phyloP scores from a whole-genome alignment of 305 asterid genomes.

The Solanum hybrid region DNA sequence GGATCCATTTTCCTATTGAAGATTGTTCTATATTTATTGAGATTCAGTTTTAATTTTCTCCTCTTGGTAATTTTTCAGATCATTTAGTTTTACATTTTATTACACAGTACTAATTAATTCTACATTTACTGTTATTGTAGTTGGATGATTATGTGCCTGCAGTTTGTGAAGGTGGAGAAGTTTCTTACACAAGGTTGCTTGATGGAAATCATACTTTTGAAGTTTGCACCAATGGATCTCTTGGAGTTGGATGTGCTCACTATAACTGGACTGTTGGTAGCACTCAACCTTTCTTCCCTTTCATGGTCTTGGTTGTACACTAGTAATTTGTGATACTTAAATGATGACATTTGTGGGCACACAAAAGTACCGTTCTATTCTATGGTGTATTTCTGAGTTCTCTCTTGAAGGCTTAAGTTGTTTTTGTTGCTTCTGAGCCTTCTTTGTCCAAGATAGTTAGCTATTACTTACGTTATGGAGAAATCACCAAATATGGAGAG shows the following conservation, averaged over 20 bases:
- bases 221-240: constrained; percentile 54
- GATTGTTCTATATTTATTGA: neutral
- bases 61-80: neutral
- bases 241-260: constrained; percentile 48
- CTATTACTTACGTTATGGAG: neutral
- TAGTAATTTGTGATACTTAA: neutral
- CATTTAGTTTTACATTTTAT: neutral
- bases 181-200: constrained; percentile 15
- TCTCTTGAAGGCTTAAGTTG: neutral
- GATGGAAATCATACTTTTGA: constrained; percentile 77
- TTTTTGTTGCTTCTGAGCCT: neutral
- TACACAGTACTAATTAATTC: neutral
- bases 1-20: neutral
- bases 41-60: neutral
- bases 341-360: neutral
- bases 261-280: constrained; percentile 81
- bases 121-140: constrained; percentile 32
- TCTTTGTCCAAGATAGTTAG: neutral
- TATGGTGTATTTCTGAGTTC: neutral
- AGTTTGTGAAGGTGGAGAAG: constrained; percentile 33
- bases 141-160: constrained; percentile 49
- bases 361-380: neutral
- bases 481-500: neutral
- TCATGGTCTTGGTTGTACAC: neutral
- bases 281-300: neutral